phyloP scores from a whole-genome alignment of 768 basidiomycete genomes.

The Lactifluus hygrophoroides region DNA sequence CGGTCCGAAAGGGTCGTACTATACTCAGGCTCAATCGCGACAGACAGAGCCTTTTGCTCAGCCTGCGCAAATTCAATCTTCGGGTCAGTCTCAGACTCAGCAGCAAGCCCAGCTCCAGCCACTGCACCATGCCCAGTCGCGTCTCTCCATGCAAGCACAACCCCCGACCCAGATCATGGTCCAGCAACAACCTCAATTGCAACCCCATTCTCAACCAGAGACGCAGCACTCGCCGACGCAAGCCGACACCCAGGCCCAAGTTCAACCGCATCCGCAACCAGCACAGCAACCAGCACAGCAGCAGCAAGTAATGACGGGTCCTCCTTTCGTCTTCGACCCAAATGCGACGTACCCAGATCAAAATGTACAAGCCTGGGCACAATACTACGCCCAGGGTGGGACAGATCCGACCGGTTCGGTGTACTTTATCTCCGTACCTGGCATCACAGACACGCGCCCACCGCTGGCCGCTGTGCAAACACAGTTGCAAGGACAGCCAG shows the following conservation, averaged over 20 bases:
- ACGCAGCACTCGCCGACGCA: conserved; percentile 26
- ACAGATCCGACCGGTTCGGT: conserved; percentile 65
- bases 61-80: conserved; percentile 10
- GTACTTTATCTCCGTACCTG: conserved; percentile 74
- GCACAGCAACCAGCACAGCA: conserved; percentile 42
- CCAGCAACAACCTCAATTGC: background rate
- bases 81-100: conserved; percentile 24
- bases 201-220: too few relatives aligned
- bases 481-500: background rate
- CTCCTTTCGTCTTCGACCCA: conserved; percentile 54
- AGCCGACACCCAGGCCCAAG: conserved; percentile 18
- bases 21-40: conserved; percentile 16
- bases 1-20: conserved; percentile 19
- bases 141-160: conserved; percentile 28
- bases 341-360: conserved; percentile 61
- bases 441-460: conserved; percentile 42
- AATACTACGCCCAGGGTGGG: conserved; percentile 78
- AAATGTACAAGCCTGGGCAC: conserved; percentile 81
- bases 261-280: conserved; percentile 24
- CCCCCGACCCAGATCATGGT: conserved; percentile 22
- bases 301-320: conserved; percentile 26
- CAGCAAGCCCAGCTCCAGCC: conserved; percentile 20
- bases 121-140: conserved; percentile 25
- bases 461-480: background rate
- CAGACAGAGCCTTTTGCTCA: conserved; percentile 4